Conservation (phyloP, 2,329 filamentous ascomycete species). For the Colletotrichum australisinense region DNA sequence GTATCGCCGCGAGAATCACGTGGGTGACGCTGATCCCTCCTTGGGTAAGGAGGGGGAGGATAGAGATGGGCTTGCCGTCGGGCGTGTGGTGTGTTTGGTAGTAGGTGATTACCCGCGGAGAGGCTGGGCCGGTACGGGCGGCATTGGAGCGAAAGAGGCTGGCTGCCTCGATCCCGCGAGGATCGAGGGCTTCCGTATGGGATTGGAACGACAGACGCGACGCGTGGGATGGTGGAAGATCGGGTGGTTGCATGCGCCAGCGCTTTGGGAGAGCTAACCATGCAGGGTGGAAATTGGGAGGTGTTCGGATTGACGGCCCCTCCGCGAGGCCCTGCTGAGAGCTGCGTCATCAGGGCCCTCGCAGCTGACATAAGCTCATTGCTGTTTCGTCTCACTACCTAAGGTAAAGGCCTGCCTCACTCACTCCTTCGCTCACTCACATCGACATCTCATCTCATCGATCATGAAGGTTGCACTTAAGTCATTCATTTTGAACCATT, state of each 20-base stretch:
- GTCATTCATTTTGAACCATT: too few species aligned
- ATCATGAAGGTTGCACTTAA: too few species aligned
- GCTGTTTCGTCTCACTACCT: background rate
- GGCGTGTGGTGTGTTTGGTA: conserved; percentile 66
- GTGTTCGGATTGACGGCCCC: background rate
- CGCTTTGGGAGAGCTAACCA: background rate
- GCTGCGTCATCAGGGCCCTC: background rate
- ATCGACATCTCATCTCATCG: too few species aligned
- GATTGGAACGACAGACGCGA: background rate
- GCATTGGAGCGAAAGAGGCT: conserved; percentile 8
- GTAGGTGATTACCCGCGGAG: conserved; percentile 62
- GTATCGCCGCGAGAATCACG: conserved; percentile 87
- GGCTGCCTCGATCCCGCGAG: background rate
- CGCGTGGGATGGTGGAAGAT: conserved; percentile 1
- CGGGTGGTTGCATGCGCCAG: background rate
- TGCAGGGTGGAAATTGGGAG: background rate
- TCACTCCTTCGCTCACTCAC: background rate
- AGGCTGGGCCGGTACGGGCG: conserved; percentile 36
- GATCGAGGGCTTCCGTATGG: background rate
- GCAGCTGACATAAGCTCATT: conserved; percentile 1
- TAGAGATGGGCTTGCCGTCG: conserved; percentile 58
- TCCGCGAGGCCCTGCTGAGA: background rate
- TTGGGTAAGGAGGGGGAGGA: conserved; percentile 63
- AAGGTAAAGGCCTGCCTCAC: too few species aligned
- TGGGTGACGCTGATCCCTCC: conserved; percentile 73